A percentile compares a stretch with the other conserved stretches of the same genome.
Evolutionary conservation across 768 basidiomycete genomes (phyloP).

Genomic region (Trametes villosa): DNA sequence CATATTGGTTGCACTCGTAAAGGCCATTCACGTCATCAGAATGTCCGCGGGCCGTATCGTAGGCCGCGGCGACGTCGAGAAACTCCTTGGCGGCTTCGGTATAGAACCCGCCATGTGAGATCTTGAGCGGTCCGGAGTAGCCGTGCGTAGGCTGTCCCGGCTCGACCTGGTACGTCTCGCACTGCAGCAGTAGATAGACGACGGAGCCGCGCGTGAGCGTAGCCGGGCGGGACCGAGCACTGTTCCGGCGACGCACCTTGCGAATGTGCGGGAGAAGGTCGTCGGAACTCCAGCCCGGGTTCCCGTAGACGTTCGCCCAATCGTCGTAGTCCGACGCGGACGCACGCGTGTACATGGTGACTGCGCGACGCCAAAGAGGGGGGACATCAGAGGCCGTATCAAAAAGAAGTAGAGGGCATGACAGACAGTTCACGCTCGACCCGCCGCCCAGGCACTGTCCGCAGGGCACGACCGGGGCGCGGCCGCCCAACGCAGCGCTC

Average conservation of each 20-base stretch:
- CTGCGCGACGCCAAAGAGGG: constrained; percentile 25
- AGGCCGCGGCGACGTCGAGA: constrained; percentile 28
- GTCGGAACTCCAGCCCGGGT: constrained; percentile 64
- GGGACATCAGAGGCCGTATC: background rate
- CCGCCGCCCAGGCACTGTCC: constrained; percentile 66
- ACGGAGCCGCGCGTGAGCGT: background rate
- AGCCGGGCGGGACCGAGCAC: constrained; percentile 23
- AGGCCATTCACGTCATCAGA: constrained; percentile 32
- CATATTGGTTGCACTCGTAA: constrained; percentile 30
- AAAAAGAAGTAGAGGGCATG: background rate
- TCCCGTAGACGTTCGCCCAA: constrained; percentile 56
- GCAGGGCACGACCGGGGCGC: constrained; percentile 46
- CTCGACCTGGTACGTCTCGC: constrained; percentile 44
- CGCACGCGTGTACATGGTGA: constrained; percentile 60
- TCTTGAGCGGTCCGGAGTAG: constrained; percentile 47
- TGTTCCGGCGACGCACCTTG: constrained; percentile 45
- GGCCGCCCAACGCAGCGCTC: constrained; percentile 49
- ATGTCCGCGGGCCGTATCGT: constrained; percentile 26
- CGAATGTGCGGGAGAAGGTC: constrained; percentile 61
- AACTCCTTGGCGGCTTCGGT: constrained; percentile 33
- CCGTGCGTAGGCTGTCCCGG: constrained; percentile 46
- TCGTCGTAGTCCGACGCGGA: constrained; percentile 69
- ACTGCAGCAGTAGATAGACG: constrained; percentile 29
- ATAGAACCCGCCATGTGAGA: constrained; percentile 32
- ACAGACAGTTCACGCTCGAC: constrained; percentile 61